A percentile compares a stretch with the other conserved stretches of the same genome.
These are phyloP conservation scores for Chrysoporthe cubensis DNA, from an alignment of 2,329 filamentous ascomycete genomes.

Conservation along the genomic window DNA sequence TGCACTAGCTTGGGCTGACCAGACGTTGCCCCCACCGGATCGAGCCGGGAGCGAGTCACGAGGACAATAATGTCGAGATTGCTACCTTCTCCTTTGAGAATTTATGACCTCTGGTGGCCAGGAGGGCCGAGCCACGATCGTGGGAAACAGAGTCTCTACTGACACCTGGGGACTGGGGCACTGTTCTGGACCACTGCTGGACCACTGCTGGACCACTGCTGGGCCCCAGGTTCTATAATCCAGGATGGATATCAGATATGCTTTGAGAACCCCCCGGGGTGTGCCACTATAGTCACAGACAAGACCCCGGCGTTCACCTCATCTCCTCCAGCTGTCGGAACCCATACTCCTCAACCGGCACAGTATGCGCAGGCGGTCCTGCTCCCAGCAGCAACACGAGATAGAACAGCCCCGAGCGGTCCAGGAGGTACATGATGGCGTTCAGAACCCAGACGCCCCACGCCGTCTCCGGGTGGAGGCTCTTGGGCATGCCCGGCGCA, in stretches of 20 bases:
- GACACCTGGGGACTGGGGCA: too few relatives aligned
- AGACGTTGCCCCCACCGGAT: not conserved
- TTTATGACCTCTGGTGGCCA: too few relatives aligned
- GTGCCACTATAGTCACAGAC: not conserved
- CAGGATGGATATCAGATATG: too few relatives aligned
- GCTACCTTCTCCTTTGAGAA: too few relatives aligned
- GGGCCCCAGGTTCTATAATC: too few relatives aligned
- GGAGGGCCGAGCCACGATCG: too few relatives aligned
- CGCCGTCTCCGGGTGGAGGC: constrained; percentile 35
- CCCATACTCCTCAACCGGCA: constrained; percentile 17
- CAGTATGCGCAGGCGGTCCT: constrained; percentile 20
- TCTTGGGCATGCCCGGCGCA: constrained; percentile 34
- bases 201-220: too few relatives aligned
- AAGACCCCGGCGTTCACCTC: not conserved
- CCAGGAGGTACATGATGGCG: constrained; percentile 13
- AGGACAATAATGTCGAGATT: too few relatives aligned
- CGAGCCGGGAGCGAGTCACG: not conserved
- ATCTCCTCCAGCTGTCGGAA: constrained; percentile 10
- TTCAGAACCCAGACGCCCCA: constrained; percentile 36
- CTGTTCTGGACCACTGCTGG: too few relatives aligned
- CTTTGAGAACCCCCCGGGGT: not conserved
- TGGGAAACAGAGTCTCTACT: too few relatives aligned
- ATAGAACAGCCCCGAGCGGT: not conserved
- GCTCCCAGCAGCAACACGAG: constrained; percentile 10
- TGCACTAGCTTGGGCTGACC: not conserved